Conservation (phyloP, 805 yeast genomes). For the Komagataella pseudopastoris region DNA sequence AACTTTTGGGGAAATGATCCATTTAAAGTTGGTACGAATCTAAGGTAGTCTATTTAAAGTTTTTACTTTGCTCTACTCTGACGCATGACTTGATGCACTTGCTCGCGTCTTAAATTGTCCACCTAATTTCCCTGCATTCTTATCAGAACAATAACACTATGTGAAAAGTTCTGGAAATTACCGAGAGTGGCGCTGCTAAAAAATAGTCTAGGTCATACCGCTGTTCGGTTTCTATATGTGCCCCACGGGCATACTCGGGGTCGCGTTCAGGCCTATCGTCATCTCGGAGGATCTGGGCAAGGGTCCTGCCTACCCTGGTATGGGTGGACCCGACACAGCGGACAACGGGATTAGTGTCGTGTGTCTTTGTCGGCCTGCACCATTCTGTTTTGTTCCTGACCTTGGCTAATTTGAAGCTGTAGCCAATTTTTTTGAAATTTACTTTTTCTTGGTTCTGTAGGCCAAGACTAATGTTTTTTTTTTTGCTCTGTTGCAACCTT, state of each 20-base stretch:
- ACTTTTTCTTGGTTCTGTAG: not conserved
- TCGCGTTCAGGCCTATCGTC: not conserved
- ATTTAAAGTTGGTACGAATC: not conserved
- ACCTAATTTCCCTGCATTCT: not conserved
- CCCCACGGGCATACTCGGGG: not conserved
- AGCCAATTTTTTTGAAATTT: not conserved
- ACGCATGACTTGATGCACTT: not conserved
- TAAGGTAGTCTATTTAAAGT: not conserved
- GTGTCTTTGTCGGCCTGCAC: not conserved
- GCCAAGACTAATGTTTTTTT: not conserved
- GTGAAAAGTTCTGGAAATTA: not conserved
- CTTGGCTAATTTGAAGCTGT: not conserved
- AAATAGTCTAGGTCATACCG: not conserved
- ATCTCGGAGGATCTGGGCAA: not conserved
- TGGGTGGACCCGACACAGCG: not conserved
- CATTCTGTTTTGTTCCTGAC: no score
- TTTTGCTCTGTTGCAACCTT: not conserved
- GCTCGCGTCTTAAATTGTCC: not conserved
- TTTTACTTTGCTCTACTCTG: not conserved
- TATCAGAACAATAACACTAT: not conserved
- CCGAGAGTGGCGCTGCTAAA: not conserved
- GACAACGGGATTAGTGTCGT: not conserved
- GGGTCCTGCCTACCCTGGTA: not conserved
- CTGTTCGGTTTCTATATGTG: not conserved
- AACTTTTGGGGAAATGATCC: not conserved